Percentiles rank a stretch among this genome's conserved stretches.
Conservation (phyloP, 2,329 filamentous ascomycete genomes). For the Teratosphaeriaceae sp. region DNA sequence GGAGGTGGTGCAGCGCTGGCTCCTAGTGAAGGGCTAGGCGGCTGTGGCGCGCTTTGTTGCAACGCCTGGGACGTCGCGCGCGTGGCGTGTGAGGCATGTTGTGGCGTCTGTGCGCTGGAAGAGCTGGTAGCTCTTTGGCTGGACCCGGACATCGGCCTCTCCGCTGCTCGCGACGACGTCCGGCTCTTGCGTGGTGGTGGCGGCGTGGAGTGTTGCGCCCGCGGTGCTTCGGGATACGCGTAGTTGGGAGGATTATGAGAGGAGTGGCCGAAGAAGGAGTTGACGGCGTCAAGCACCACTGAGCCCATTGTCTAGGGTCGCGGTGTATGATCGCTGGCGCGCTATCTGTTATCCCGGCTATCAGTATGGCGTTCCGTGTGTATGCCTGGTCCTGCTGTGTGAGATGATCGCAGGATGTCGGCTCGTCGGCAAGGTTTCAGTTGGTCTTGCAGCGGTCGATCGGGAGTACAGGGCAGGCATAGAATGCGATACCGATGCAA, state of each 20-base stretch:
- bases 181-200: slow-evolving; percentile 20
- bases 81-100: slow-evolving; percentile 7
- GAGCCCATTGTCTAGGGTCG: slow-evolving; percentile 51
- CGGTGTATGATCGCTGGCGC: slow-evolving; percentile 1
- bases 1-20: slow-evolving; percentile 19
- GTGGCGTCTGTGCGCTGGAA: slow-evolving; percentile 14
- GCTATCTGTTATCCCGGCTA: slow-evolving; percentile 11
- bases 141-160: slow-evolving; percentile 24
- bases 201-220: slow-evolving; percentile 15
- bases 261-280: slow-evolving; percentile 50
- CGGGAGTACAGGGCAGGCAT: slow-evolving; percentile 5
- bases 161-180: slow-evolving; percentile 18
- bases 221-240: slow-evolving; percentile 22
- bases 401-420: not conserved
- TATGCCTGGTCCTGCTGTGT: not conserved
- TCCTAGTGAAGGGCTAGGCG: slow-evolving; percentile 20
- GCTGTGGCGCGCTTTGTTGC: slow-evolving; percentile 9
- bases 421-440: not conserved
- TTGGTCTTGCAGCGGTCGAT: not conserved
- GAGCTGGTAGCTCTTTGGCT: slow-evolving; percentile 26
- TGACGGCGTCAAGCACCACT: slow-evolving; percentile 62
- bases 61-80: slow-evolving; percentile 13
- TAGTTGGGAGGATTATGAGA: slow-evolving; percentile 20
- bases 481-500: too few species aligned
- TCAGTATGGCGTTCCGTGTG: slow-evolving; percentile 5